Evolutionary conservation across 305 asterid species (phyloP).

Genomic region (Withania somnifera): DNA sequence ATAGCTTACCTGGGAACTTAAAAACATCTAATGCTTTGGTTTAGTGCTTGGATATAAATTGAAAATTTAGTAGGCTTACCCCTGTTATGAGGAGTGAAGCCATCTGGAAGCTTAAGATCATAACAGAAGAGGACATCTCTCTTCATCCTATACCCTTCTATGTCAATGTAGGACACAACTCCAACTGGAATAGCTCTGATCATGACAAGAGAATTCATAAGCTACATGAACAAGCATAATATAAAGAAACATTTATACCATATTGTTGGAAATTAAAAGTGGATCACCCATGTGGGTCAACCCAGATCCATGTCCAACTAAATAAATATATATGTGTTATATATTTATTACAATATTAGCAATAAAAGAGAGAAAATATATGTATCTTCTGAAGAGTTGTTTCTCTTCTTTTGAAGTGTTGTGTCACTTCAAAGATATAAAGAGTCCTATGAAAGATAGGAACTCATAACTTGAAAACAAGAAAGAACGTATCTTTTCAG

Average conservation of each 20-base stretch:
- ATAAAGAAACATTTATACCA: background rate
- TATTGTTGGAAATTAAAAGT: background rate
- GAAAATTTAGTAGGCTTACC: slow-evolving; percentile 29
- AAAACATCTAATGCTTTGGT: background rate
- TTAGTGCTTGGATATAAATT: background rate
- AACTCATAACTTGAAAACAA: no score
- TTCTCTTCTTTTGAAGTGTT: no score
- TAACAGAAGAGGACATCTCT: slow-evolving; percentile 93
- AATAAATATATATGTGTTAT: no score
- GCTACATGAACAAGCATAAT: background rate
- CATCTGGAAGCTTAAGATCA: slow-evolving; percentile 75
- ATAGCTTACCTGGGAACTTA: background rate
- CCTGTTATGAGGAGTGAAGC: slow-evolving; percentile 59
- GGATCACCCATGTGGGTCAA: no score
- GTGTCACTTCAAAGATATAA: no score
- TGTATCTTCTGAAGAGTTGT: no score
- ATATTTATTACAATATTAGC: no score
- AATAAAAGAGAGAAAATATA: no score
- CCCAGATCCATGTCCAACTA: no score
- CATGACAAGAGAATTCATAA: slow-evolving; percentile 1
- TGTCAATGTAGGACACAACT: slow-evolving; percentile 73
- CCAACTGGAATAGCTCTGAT: slow-evolving; percentile 78
- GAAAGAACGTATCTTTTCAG: no score
- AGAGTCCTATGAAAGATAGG: no score
- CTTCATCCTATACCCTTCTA: slow-evolving; percentile 63